Base-by-base conservation (phyloP, 192 early-diverging fungal genomes). In the Chytriomyces sp. region DNA sequence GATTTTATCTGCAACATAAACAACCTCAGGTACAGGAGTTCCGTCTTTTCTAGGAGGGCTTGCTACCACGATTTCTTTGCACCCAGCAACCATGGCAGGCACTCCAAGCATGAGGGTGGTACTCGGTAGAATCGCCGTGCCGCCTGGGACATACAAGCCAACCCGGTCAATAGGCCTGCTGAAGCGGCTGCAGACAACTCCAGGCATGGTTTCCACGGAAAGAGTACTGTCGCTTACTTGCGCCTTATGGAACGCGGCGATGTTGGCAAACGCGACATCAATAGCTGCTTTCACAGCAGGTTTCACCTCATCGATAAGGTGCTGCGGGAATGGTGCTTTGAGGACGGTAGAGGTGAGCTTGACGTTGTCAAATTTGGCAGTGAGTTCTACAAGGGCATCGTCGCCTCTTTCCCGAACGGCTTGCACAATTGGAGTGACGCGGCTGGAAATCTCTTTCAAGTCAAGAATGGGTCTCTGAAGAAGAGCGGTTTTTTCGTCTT, bases 1-100 rank as follows among this genome's bases (percentile, higher is more conserved):
- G 50, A 98, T 88, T 91, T 98, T 98, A 81, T 94, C 89, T 7
- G 98, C 98, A 20, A 97, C 98, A 78, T 99, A 99, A 72, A 99
- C 87, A 6, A 99, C 96, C 83, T 99, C 98, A 43, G 97, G 97
- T 4, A 92, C 92, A 77, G 97, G 86, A 35, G 91, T 89, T 35
- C 98, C 98, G 81, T 98, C 95, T 49, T 90, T 82, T 49, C 94
- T 88, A 43, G 98, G 98, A 44, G 98, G 98, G 6, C 94, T 95
- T 45, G 97, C 98, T 78, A 99, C 85, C 5, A 98, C 93, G 82
- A 99, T 98, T 77, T 98, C 91, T 69, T 83, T 87, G 84, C 97
- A 98, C 45, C 96, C 96, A 43, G 98, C 98, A 5, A 98, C 98
- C 81, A 93, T 92, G 6, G 98, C 98, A 43, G 98, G 98, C 47